Base-by-base conservation (phyloP, 163 green algal genomes). In the Dunaliella salina region DNA sequence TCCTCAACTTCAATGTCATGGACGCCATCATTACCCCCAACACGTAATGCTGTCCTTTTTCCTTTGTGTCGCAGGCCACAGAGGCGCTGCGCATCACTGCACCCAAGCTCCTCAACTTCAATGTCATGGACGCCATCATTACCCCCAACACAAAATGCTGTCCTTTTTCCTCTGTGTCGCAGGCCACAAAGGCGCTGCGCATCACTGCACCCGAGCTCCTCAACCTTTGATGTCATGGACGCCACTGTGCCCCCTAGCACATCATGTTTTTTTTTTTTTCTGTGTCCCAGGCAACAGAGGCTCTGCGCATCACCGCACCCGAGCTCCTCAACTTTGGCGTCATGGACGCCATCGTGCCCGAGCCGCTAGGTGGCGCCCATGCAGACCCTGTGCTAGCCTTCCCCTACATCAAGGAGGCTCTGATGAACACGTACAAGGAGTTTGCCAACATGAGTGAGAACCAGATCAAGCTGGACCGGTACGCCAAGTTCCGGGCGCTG, bases 401-500 rank as follows among this genome's bases (percentile, higher is more conserved):
- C 91, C 94, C 95, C n/a, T 87, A 90, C 59, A 95, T 99, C 86
- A 97, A 96, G 91, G 88, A 96, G n/a, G 89, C 92, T 29, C 91
- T 99, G 84, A 82, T 98, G 86, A 88, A 91, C 83, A 93, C 88
- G n/a, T 97, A 93, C 80, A 40, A 87, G 12, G 30, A 91, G 84
- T 91, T 98, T 84, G 87, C 87, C 20, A 80, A 84, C 35, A 95
- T 98, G 94, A 92, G 32, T 32, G 92, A 91, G 69, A 91, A 95
- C 35, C 93, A 98, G 89, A 94, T 99, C 72, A 94, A 93, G 85
- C 87, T 94, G 24, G 96, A 99, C 91, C 92, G 90, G 81, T 98
- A 98, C 85, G 88, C 88, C 87, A 98, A 98, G 88, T 98, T 98
- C 94, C 91, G 96, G 59, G 92, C 95, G 86, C 92, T 99, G 85